Base-by-base conservation (phyloP, 768 basidiomycete genomes). In the Agaricus subrufescens region DNA sequence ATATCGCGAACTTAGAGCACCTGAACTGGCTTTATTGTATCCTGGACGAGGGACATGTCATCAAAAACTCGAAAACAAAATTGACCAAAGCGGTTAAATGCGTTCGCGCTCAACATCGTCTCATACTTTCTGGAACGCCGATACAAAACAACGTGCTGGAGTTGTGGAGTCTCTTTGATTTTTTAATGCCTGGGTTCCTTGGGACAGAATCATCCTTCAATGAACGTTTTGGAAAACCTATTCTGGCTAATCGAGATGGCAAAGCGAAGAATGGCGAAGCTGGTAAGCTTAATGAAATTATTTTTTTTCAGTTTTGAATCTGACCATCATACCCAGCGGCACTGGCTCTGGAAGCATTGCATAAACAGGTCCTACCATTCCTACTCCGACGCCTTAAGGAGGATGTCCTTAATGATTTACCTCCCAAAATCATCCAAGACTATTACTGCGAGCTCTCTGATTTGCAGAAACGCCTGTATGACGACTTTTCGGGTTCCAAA, bases 301-400 rank as follows among this genome's bases (percentile, higher is more conserved):
- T 14, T 7, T 50, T 30, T 12, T 30, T 12, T 9, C n/a, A n/a
- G n/a, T 37, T 15, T 34, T 7, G 23, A 8, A 19, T n/a, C 34
- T 50, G 10, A 50, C 52, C 19, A 45, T 38, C 19, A 30, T 7
- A 54, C 47, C 50, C 63, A 98, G 97, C 96, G 60, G 89, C 94
- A 8, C 73, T 95, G 62, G 97, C 97, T 0, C 78, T 99, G 23
- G 97, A 98, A 67, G 93, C 96, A 2, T 71, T 99, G 46, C 97
- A 98, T 69, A 99, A 99, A 71, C 97, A 99, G 78, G 96, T 98
- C 26, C 73, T 99, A n/a, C 97, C 97, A 1, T 99, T 99, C 82
- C 75, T 99, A 42, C 79, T 99, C 14, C 91, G 97, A 42, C 87
- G 97, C 25, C 74, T 99, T 67, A 99, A 99, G 69, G 97, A 99